Evolutionary conservation across 2,329 filamentous ascomycete species (phyloP), one percentile per base, ranked within the genome.

Genomic region (Talaromyces pinophilus): DNA sequence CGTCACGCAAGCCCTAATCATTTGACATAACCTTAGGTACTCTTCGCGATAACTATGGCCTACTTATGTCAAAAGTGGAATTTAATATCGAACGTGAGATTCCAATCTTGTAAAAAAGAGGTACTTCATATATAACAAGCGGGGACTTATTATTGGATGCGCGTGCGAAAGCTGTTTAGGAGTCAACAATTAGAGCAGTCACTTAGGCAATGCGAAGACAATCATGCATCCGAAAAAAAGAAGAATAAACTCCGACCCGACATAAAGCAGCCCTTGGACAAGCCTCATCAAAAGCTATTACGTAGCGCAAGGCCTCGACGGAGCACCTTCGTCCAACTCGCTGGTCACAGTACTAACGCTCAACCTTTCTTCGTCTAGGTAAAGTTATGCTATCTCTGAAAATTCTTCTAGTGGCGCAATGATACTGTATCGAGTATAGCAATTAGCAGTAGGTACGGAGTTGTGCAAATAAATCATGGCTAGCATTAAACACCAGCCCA

Each of bases 211-310:
- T 10, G 25, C 25, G 25, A 25, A 8, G n/a, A 46, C 13, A 22
- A 13, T 52, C 48, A 52, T 52, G 25, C 48, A 28, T 5, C 13
- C 19, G 22, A 10, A 13, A 30, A 44, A 30, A 44, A 10, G 38
- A 33, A 30, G 6, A n/a, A 60, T 44, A 60, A 60, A 60, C 59
- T 60, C 59, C 59, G 59, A 60, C 28, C 59, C 59, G 59, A 48
- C 59, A 33, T 19, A 30, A 13, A 46, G 1, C 28, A 28, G 35
- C 30, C 52, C 19, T 22, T 22, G 19, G 22, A 22, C 44, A 55
- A 55, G 17, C 17, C 30, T 55, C 52, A 33, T 55, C 25, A 30
- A n/a, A 55, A 33, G 8, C 28, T 33, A 35, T 55, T n/a, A 55
- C 17, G 17, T 30, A 11, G 35, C 25, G n/a, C 10, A 15, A 19